Base-by-base conservation (phyloP, 2,329 filamentous ascomycete species). In the Chrysoporthe puriensis region DNA sequence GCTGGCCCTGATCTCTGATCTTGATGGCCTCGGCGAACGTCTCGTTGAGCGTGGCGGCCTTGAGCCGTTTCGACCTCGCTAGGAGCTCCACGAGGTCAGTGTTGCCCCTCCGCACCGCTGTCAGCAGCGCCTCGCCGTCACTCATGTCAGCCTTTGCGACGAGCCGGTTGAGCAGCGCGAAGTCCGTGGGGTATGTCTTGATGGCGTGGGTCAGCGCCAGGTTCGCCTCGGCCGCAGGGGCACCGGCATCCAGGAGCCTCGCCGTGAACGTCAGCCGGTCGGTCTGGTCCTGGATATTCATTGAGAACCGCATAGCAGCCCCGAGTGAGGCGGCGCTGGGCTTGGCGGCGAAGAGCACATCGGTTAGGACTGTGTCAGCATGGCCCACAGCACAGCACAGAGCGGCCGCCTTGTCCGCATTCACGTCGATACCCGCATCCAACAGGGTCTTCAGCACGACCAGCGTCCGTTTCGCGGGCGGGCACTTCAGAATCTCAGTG, bases 351-450 rank as follows among this genome's bases (percentile, higher is more conserved):
- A 88, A 80, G 2, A 89, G 73, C 32, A 86, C 73, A 54, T 87
- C 84, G 11, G 82, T 80, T 8, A 88, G 74, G 4, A 78, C 77
- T 0, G 77, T 74, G 57, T 83, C 79, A 16, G 81, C 80, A 1
- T 79, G 80, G 21, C 80, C 80, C 2, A 88, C 81, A 4, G 85
- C 85, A 64, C 79, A 78, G 63, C 84, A 83, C 0, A 89, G 74
- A 0, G 86, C 81, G 1, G 82, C 80, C 0, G 81, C 85, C 36
- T 86, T 82, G 66, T 82, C 79, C 1, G 80, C 78, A 70, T 88
- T 87, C n/a, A 86, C 77, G 59, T 88, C 82, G 2, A 86, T 86
- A 0, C 85, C 85, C 1, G 81, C 78, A 1, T 80, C 77, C 1
- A 89, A 73, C 0, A 89, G 78, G 0, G 79, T 75, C 65, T 81